phyloP scores from a whole-genome alignment of 1,139 yeast genomes.

The Yarrowia galli region DNA sequence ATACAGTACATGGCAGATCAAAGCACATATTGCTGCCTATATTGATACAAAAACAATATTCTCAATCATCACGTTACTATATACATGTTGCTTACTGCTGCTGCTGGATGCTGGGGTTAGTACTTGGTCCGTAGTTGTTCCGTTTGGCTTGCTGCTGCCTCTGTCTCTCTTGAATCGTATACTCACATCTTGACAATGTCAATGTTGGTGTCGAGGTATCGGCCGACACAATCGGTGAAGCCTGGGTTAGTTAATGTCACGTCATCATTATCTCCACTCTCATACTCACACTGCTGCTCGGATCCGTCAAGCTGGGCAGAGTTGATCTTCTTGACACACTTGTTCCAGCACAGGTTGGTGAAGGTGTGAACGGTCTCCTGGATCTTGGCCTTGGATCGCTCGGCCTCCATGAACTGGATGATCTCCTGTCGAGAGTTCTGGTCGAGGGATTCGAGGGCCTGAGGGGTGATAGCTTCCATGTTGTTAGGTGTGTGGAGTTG shows the following conservation, averaged over 20 bases:
- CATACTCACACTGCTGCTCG: slow-evolving; percentile 68
- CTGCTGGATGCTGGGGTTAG: slow-evolving; percentile 39
- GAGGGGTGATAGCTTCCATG: slow-evolving; percentile 68
- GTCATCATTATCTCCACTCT: not conserved
- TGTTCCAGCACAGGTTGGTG: slow-evolving; percentile 90
- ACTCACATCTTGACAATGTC: slow-evolving; percentile 71
- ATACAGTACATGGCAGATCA: no score
- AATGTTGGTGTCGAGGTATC: slow-evolving; percentile 87
- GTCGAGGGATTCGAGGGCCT: slow-evolving; percentile 69
- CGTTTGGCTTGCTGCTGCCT: not conserved
- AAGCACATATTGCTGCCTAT: no score
- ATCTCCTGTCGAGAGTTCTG: slow-evolving; percentile 77
- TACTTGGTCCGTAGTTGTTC: not conserved
- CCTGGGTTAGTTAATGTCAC: slow-evolving; percentile 40
- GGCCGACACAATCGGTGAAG: slow-evolving; percentile 77
- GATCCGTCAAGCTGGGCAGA: slow-evolving; percentile 59
- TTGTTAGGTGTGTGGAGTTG: slow-evolving; percentile 7
- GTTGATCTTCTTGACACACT: slow-evolving; percentile 69
- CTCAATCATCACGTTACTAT: slow-evolving; percentile 29
- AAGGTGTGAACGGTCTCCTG: slow-evolving; percentile 83
- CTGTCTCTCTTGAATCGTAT: not conserved
- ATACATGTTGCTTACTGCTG: slow-evolving; percentile 42
- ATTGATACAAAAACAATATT: not conserved
- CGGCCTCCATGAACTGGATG: slow-evolving; percentile 76
- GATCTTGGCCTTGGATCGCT: slow-evolving; percentile 86